A percentile compares a stretch with the other conserved stretches of the same genome.
phyloP scores from a whole-genome alignment of 768 basidiomycete species.

The Kwoniella sp. region DNA sequence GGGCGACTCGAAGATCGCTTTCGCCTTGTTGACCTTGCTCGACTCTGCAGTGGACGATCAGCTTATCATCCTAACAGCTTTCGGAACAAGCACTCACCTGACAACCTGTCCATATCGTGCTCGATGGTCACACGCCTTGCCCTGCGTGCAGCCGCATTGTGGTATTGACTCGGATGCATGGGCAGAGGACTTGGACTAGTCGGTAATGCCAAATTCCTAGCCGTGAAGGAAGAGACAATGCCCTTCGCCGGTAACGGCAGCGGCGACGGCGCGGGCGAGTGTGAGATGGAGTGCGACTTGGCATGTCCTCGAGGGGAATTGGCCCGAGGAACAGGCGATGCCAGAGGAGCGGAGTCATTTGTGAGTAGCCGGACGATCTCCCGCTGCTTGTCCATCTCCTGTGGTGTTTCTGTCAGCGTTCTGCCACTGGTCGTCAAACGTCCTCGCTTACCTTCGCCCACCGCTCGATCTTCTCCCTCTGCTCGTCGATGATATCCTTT shows the following conservation, averaged over 20 bases:
- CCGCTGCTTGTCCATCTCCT: conserved; percentile 48
- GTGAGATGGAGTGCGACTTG: conserved; percentile 34
- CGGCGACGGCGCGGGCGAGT: conserved; percentile 11
- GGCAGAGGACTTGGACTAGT: conserved; percentile 40
- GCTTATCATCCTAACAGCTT: neutral
- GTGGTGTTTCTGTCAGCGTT: conserved; percentile 1
- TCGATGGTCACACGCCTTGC: conserved; percentile 50
- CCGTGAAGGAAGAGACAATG: conserved; percentile 43
- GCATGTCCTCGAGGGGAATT: conserved; percentile 25
- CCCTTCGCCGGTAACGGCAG: conserved; percentile 18
- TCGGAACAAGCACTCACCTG: conserved; percentile 31
- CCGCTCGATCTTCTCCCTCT: conserved; percentile 47
- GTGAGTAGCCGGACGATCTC: conserved; percentile 45
- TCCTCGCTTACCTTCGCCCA: conserved; percentile 47
- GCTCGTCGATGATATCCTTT: conserved; percentile 46
- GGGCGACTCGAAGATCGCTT: conserved; percentile 31
- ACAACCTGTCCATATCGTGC: conserved; percentile 47
- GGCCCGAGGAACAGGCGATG: conserved; percentile 6
- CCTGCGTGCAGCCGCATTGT: conserved; percentile 38
- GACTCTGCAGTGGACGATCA: conserved; percentile 15
- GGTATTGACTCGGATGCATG: conserved; percentile 41
- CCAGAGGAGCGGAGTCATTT: conserved; percentile 4
- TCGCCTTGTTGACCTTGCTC: conserved; percentile 28
- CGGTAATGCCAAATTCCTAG: conserved; percentile 44
- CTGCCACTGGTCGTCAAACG: neutral